Base-by-base conservation (phyloP, 2,329 filamentous ascomycete genomes). In the Venturia aucupariae region DNA sequence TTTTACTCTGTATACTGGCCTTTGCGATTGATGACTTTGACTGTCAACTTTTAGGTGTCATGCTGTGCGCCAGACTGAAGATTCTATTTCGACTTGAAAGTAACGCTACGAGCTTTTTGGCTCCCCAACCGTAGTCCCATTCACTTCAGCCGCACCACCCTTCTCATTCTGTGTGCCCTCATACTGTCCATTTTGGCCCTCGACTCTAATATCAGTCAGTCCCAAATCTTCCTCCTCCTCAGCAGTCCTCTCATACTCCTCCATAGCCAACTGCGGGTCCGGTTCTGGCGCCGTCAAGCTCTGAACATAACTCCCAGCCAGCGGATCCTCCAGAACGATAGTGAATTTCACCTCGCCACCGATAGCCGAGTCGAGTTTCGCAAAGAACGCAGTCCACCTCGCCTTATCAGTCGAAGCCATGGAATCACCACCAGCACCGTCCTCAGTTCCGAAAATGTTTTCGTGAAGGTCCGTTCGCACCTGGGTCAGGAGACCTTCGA, bases 201-300 rank as follows among this genome's bases (percentile, higher is more conserved):
- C 92, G 0, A 87, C 86, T 82, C 93, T 94, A 87, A 99, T 99
- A 72, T 99, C 94, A 66, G 80, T 86, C 68, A 99, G 78, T 0
- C 94, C 94, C 13, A 99, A 79, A 66, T 97, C 90, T 71, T 99
- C 94, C 77, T 96, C 90, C 73, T 99, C 94, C 74, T 97, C 90
- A 0, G 88, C 86, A 0, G 93, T 96, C 66, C 94, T 84, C 66
- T 89, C 85, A 74, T 99, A 99, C 38, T 90, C 89, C 77, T 90
- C 90, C 2, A 85, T 82, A 65, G 83, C 86, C 73, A 99, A 89
- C 76, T 94, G 89, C 19, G 88, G 88, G 72, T 99, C 94, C 3
- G 42, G 63, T 24, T 66, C 64, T 30, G 91, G 86, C 4, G 86
- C 89, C 61, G 81, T 84, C 66, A 96, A 82, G 71, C 92, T 90